Evolutionary conservation across 106 monocot species (phyloP), one percentile per base, ranked within the genome.

Genomic region (Apostasia shenzhenica): DNA sequence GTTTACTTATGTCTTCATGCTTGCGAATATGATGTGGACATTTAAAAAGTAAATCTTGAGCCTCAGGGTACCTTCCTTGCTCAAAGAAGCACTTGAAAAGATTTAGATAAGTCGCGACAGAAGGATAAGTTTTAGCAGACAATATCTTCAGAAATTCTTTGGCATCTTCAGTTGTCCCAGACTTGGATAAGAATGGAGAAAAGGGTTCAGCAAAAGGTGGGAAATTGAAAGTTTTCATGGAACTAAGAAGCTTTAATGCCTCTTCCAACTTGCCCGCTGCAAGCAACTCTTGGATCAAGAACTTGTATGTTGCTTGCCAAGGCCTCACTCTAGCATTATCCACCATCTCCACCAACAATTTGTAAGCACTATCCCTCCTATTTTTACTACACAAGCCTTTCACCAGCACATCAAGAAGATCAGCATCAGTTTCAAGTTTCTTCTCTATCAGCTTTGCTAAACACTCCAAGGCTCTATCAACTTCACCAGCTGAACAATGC

Each of bases 11-110:
- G 45, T 86, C 89, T 14, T 41, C 67, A 71, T 88, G 78, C 78
- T 89, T 83, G 66, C 92, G 81, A 51, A 92, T 89, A 75, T 97
- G 89, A 81, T 81, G 79, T 26, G 92, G 95, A 69, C 84, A 86
- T 63, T 81, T 92, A 68, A 76, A 95, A 57, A 95, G 84, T 66
- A 97, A 75, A 77, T 86, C 85, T 78, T 85, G 86, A 38, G 89
- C 89, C 41, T 88, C 97, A 49, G 83, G 60, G 60, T 84, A 89
- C 78, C 84, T 86, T n/a, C 85, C 86, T 81, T 89, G 84, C 5
- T 84, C 61, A 53, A 95, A 86, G 65, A 97, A 92, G 48, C 82
- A 72, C 73, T 85, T 84, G 76, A 92, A 92, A 12, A 97, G 55
- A 66, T 82, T 51, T 11, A 92, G 43, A 77, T 97, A 92, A 43